These are phyloP conservation scores for Aspergillus sp. DNA, from an alignment of 2,329 filamentous ascomycete species.

Conservation along the genomic window DNA sequence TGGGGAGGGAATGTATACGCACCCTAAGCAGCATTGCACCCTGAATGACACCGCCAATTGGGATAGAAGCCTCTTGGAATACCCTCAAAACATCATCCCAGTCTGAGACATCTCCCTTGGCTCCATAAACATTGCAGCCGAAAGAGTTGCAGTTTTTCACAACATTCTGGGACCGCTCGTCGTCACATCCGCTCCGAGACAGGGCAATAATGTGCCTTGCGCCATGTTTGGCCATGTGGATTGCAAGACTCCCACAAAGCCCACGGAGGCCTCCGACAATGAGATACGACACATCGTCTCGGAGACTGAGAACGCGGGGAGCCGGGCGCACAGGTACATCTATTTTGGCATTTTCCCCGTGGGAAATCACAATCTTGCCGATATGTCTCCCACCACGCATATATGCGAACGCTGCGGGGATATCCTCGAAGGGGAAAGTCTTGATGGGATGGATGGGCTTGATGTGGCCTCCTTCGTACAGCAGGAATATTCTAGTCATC, in stretches of 20 bases:
- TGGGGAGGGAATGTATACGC: too few relatives aligned
- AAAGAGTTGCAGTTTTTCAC: background rate
- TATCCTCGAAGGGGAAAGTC: background rate
- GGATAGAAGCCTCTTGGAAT: background rate
- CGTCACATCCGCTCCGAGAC: constrained; percentile 11
- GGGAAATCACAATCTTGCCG: constrained; percentile 37
- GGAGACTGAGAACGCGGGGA: background rate
- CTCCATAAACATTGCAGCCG: background rate
- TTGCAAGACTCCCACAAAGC: constrained; percentile 12
- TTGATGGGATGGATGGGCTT: background rate
- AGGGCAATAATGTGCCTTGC: constrained; percentile 8
- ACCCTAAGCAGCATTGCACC: too few relatives aligned
- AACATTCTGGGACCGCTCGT: background rate
- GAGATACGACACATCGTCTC: constrained; percentile 2
- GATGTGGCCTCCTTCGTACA: background rate
- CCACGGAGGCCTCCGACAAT: constrained; percentile 15
- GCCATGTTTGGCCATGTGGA: constrained; percentile 9
- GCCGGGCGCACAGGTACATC: background rate
- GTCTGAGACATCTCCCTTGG: background rate
- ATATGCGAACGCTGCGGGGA: constrained; percentile 25
- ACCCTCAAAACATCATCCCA: background rate
- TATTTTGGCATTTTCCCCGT: too few relatives aligned
- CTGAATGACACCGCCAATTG: constrained; percentile 17
- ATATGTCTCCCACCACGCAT: constrained; percentile 36
- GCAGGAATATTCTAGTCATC: background rate